Evolutionary conservation across 1,284 basidiomycete species (phyloP), one percentile per base, ranked within the genome.

Genomic region (Calocybe gambosa): DNA sequence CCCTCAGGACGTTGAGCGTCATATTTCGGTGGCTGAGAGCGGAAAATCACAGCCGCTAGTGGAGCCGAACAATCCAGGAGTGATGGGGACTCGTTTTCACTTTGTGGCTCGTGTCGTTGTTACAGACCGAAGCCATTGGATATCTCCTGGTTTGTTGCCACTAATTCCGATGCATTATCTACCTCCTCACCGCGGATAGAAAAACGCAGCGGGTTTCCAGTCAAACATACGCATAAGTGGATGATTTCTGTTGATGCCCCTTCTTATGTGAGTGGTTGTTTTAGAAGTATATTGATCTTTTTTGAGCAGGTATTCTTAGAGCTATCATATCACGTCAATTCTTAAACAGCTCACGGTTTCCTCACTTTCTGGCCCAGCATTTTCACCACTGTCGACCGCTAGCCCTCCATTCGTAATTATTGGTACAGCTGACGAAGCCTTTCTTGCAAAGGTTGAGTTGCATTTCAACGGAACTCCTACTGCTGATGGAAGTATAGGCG

Each of bases 231-330:
- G 0, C 81, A 86, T 59, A 77, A 76, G 51, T 89, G 85, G 86
- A 81, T 83, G 71, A 62, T 89, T 15, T 73, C 72, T 0, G 70
- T 85, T 4, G 75, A 79, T 16, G 73, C 85, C 5, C 81, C 85
- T 10, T 81, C 82, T 47, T 89, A 89, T 58, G 85, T 85, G 50
- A 39, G 81, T 37, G 4, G 39, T 46, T 31, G 7, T 16, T 44
- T 28, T 13, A 23, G 28, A 21, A 45, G 41, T 33, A 37, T 50
- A 31, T 13, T 51, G 13, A 43, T 55, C 20, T 46, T 46, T 39
- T 3, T n/a, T 46, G 29, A 47, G 48, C 19, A n/a, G 29, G 16
- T 34, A 33, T 18, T 46, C 29, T 52, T 29, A 82, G 80, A 69
- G 75, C 23, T 60, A 75, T 20, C 71, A 80, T 39, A 69, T 82